Evolutionary conservation across 2,329 filamentous ascomycete species (phyloP), one percentile per base, ranked within the genome.

Genomic region (Xylariaceae sp.): DNA sequence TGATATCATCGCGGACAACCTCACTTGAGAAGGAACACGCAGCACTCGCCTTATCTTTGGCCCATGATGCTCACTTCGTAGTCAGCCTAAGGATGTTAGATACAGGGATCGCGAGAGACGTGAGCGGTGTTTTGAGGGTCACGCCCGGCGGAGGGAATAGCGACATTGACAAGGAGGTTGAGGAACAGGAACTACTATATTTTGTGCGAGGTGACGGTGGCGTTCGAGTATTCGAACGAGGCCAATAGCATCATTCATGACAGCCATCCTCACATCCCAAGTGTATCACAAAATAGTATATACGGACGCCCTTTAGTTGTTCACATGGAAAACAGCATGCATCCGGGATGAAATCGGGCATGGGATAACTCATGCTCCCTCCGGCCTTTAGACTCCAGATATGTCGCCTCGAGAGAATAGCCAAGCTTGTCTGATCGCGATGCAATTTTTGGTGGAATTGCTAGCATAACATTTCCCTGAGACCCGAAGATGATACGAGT

Each of bases 41-140:
- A 1, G 81, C 86, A n/a, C 83, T 96, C 56, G 75, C 89, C 19
- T 78, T 92, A 37, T 83, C 83, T 5, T 74, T 89, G 60, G 89
- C 89, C n/a, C 91, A 97, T 70, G 81, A 85, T 65, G 90, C 92
- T 7, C 76, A 83, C n/a, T 78, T 83, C 60, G 81, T 93, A 2
- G 74, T 96, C 65, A 85, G 89, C 59, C 76, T 95, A 55, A 80
- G 93, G 50, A 81, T 88, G 67, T 73, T 98, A 58, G 92, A 96
- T 68, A 96, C 92, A 0, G 93, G 93, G 0, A 87, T 87, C n/a
- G 93, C 93, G 60, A 88, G 83, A 70, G 93, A 97, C 74, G 90
- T 98, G 29, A 96, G 90, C 74, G 93, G 93, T 2, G 91, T 96
- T 43, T 68, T 97, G 60, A 83, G 92, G 63, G 80, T 95, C 48